Percentiles rank a stretch among this genome's conserved stretches.
Conservation (phyloP, 108 stramenopile genomes). For the Skeletonema marinoi region DNA sequence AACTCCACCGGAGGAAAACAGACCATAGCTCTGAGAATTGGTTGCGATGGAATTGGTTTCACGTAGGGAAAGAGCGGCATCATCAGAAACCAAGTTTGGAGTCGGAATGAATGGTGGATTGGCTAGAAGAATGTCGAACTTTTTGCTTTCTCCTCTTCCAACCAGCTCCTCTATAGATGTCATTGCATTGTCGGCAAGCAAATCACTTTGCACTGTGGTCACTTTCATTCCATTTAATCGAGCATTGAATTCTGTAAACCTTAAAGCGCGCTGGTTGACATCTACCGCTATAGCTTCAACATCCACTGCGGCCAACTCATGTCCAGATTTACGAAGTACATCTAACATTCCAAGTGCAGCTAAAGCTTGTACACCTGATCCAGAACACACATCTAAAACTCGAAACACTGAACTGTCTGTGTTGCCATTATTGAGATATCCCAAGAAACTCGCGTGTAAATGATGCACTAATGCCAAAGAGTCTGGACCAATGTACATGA, state of each 20-base stretch:
- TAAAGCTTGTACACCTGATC: slow-evolving; percentile 81
- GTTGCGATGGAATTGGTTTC: background rate
- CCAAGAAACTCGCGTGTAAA: slow-evolving; percentile 40
- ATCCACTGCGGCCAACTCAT: background rate
- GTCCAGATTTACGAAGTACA: background rate
- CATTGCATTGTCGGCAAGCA: slow-evolving; percentile 18
- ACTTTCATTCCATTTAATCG: slow-evolving; percentile 54
- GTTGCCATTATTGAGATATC: background rate
- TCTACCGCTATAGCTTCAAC: slow-evolving; percentile 58
- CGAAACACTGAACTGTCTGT: slow-evolving; percentile 7
- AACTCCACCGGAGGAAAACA: slow-evolving; percentile 75
- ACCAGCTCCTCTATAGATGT: background rate
- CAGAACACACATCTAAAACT: slow-evolving; percentile 71
- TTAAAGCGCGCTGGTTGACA: slow-evolving; percentile 71
- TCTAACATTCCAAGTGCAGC: slow-evolving; percentile 39
- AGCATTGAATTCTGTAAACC: slow-evolving; percentile 66
- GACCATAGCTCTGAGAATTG: slow-evolving; percentile 51
- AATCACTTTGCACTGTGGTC: slow-evolving; percentile 35
- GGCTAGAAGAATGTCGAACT: slow-evolving; percentile 66
- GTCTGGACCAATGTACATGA: slow-evolving; percentile 91
- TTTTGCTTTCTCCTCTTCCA: slow-evolving; percentile 7
- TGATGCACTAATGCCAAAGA: slow-evolving; percentile 78
- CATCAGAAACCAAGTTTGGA: slow-evolving; percentile 50
- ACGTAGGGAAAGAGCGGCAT: slow-evolving; percentile 25
- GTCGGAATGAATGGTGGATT: slow-evolving; percentile 93